Evolutionary conservation across 2,329 filamentous ascomycete genomes (phyloP).

Genomic region (Colletotrichum tropicale): DNA sequence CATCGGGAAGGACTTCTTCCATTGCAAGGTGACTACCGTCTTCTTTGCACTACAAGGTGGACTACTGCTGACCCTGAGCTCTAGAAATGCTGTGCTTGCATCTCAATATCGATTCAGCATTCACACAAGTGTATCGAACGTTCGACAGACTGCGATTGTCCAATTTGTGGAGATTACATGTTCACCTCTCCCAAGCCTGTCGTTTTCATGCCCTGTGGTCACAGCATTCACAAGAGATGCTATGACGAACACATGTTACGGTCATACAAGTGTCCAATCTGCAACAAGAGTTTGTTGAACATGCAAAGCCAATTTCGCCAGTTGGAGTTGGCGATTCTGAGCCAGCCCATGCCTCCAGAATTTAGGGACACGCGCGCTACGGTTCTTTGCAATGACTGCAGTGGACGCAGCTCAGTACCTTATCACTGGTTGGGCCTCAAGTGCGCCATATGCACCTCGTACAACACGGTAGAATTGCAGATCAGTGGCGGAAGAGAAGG

Average conservation of each 20-base stretch:
- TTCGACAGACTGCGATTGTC: constrained; percentile 93
- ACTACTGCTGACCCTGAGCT: background rate
- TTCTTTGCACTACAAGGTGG: background rate
- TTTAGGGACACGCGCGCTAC: constrained; percentile 81
- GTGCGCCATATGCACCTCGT: constrained; percentile 75
- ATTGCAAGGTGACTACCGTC: constrained; percentile 81
- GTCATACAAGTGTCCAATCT: constrained; percentile 96
- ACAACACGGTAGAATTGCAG: constrained; percentile 71
- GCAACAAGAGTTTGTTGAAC: constrained; percentile 94
- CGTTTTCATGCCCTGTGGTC: constrained; percentile 93
- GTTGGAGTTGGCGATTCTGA: constrained; percentile 83
- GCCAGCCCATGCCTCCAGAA: constrained; percentile 90
- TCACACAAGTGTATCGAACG: constrained; percentile 94
- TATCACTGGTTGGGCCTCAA: constrained; percentile 97
- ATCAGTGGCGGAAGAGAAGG: constrained; percentile 51
- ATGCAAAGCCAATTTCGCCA: constrained; percentile 97
- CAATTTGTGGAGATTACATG: constrained; percentile 95
- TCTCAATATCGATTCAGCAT: constrained; percentile 82
- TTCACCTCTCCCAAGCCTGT: constrained; percentile 89
- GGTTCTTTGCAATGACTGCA: constrained; percentile 94
- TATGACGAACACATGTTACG: constrained; percentile 86
- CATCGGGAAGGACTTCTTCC: constrained; percentile 94
- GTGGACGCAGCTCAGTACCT: constrained; percentile 80
- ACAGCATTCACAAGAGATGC: constrained; percentile 92
- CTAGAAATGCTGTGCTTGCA: constrained; percentile 90